A percentile compares a stretch with the other conserved stretches of the same genome.
phyloP scores from a whole-genome alignment of 805 yeast genomes.

The Teunomyces pallodes region DNA sequence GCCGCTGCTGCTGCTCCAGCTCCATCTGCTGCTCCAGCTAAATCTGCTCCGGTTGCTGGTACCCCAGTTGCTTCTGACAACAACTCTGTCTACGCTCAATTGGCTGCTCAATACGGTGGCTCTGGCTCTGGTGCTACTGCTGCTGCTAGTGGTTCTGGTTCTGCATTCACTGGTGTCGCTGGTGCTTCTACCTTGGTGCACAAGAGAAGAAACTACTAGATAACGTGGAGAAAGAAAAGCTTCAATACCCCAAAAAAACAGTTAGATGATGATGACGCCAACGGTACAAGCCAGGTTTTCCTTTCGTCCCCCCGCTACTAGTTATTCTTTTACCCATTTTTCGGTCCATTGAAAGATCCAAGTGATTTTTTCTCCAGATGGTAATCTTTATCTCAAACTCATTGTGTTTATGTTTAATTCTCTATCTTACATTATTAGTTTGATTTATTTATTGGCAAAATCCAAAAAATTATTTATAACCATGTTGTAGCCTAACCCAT shows the following conservation, averaged over 20 bases:
- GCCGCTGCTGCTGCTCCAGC: conserved; percentile 8
- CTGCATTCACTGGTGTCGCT: conserved; percentile 3
- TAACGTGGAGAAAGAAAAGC: not conserved
- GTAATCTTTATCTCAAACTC: not conserved
- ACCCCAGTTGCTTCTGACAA: conserved; percentile 7
- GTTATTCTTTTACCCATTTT: not conserved
- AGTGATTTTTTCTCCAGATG: not conserved
- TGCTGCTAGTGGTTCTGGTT: conserved; percentile 1
- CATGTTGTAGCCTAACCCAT: not conserved
- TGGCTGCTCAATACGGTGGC: conserved; percentile 11
- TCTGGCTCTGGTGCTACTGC: conserved; percentile 1
- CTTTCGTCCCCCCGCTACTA: not conserved
- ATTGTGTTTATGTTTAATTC: conserved; percentile 2
- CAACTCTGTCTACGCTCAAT: conserved; percentile 9
- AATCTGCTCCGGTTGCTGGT: conserved; percentile 6
- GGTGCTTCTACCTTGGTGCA: conserved; percentile 5
- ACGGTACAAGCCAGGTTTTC: not conserved
- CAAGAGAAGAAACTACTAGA: conserved; percentile 17
- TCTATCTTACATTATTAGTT: conserved; percentile 1
- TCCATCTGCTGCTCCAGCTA: conserved; percentile 5
- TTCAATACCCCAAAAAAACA: not conserved
- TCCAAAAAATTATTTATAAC: not conserved
- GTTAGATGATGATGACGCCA: conserved; percentile 1
- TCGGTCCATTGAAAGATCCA: conserved; percentile 1
- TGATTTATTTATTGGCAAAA: conserved; percentile 3